Evolutionary conservation across 768 basidiomycete genomes (phyloP).

Genomic region (Leccinum uliginosum): DNA sequence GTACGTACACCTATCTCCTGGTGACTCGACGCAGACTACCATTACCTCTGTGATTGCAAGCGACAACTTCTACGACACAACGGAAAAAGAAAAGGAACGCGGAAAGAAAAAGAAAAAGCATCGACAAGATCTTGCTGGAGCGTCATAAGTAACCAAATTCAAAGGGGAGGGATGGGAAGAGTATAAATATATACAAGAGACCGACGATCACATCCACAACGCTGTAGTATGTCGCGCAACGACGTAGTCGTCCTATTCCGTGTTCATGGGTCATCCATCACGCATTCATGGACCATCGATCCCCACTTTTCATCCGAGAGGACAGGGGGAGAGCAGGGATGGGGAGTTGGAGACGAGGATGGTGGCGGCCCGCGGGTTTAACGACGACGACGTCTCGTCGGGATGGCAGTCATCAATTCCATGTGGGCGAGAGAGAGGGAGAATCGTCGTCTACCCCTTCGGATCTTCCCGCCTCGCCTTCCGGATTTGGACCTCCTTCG

Average conservation of each 20-base stretch:
- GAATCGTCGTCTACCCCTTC: too few relatives aligned
- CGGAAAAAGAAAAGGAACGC: neutral
- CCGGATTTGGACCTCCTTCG: too few relatives aligned
- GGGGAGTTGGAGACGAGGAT: too few relatives aligned
- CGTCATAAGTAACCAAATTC: neutral
- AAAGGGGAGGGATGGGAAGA: neutral
- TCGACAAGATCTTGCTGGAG: neutral
- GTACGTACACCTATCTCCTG: neutral
- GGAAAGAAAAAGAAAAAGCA: neutral
- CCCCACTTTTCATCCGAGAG: neutral
- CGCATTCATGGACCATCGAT: neutral
- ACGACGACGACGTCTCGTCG: too few relatives aligned
- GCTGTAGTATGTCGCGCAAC: neutral
- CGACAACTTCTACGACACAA: neutral
- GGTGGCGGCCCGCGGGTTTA: too few relatives aligned
- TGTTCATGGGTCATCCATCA: neutral
- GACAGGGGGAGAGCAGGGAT: too few relatives aligned
- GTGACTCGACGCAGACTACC: neutral
- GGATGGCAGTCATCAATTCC: too few relatives aligned
- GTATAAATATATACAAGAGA: neutral
- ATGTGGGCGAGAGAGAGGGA: too few relatives aligned
- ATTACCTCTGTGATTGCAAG: neutral
- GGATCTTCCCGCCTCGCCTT: too few relatives aligned
- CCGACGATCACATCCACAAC: neutral
- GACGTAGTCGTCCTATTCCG: neutral